Evolutionary conservation across 2,329 filamentous ascomycete species (phyloP).

Genomic region (Apiospora malaysiana): DNA sequence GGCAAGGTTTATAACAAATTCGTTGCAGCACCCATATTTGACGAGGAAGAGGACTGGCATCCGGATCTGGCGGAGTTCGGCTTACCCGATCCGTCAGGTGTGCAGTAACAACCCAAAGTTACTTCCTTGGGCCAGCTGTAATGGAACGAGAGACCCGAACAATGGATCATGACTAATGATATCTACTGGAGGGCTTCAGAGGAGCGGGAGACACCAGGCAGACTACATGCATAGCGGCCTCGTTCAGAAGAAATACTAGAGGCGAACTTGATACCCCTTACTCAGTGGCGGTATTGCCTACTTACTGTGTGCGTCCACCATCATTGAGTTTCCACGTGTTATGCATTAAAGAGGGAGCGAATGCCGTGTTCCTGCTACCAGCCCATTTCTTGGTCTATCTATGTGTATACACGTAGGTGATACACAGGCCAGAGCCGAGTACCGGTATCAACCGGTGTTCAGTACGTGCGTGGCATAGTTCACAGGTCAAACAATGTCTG

Average conservation of each 20-base stretch:
- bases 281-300: no score
- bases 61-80: slow-evolving; percentile 42
- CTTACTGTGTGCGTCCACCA: not conserved
- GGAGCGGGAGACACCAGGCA: not conserved
- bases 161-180: not conserved
- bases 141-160: not conserved
- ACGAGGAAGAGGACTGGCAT: slow-evolving; percentile 63
- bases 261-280: slow-evolving; percentile 14
- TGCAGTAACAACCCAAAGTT: not conserved
- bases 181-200: not conserved
- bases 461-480: not conserved
- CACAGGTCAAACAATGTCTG: not conserved
- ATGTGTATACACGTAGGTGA: no score
- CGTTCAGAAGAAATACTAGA: slow-evolving; percentile 6
- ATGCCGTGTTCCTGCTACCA: no score
- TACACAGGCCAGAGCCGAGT: no score
- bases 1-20: slow-evolving; percentile 68
- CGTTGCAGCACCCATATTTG: slow-evolving; percentile 63
- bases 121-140: not conserved
- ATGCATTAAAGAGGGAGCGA: not conserved
- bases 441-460: not conserved
- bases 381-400: no score
- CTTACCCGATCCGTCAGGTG: not conserved
- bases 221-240: not conserved
- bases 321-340: not conserved